A percentile compares a stretch with the other conserved stretches of the same genome.
Conservation (phyloP, 2,329 filamentous ascomycete genomes). For the Neonectria magnoliae region DNA sequence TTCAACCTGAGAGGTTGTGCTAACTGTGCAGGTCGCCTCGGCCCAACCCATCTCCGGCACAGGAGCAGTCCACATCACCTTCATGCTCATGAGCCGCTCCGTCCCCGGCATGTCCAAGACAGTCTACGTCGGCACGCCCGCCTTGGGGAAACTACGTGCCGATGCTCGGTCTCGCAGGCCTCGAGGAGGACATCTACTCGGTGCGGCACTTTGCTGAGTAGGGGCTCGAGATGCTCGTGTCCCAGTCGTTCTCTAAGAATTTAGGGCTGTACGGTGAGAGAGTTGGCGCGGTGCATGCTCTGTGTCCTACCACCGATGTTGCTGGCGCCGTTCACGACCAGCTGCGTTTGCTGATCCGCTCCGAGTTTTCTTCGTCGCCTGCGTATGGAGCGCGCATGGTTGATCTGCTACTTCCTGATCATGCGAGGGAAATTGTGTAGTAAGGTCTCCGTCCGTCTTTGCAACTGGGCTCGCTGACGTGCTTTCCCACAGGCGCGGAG, state of each 20-base stretch:
- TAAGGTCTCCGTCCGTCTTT: neutral
- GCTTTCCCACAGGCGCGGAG: slow-evolving; percentile 5
- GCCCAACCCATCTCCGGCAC: slow-evolving; percentile 53
- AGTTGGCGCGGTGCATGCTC: slow-evolving; percentile 40
- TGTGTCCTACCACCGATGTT: slow-evolving; percentile 9
- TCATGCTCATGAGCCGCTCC: slow-evolving; percentile 42
- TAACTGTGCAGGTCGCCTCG: slow-evolving; percentile 41
- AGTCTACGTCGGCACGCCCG: slow-evolving; percentile 42
- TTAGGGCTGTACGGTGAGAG: slow-evolving; percentile 51
- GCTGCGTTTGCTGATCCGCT: slow-evolving; percentile 26
- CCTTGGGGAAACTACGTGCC: slow-evolving; percentile 50
- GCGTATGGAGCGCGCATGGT: slow-evolving; percentile 30
- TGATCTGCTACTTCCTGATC: slow-evolving; percentile 24
- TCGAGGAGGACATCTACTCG: slow-evolving; percentile 47
- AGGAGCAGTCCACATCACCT: slow-evolving; percentile 50
- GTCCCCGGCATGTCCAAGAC: slow-evolving; percentile 31
- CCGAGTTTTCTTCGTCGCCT: slow-evolving; percentile 30
- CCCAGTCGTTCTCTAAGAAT: slow-evolving; percentile 53
- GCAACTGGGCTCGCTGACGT: neutral
- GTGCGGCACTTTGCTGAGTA: slow-evolving; percentile 40
- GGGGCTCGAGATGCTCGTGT: slow-evolving; percentile 46
- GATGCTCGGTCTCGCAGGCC: slow-evolving; percentile 43
- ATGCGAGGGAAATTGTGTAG: slow-evolving; percentile 11
- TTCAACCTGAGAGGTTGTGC: neutral
- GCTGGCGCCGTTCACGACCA: slow-evolving; percentile 23